Conservation (phyloP, 2,329 filamentous ascomycete genomes). For the Trichoderma afroharzianum region DNA sequence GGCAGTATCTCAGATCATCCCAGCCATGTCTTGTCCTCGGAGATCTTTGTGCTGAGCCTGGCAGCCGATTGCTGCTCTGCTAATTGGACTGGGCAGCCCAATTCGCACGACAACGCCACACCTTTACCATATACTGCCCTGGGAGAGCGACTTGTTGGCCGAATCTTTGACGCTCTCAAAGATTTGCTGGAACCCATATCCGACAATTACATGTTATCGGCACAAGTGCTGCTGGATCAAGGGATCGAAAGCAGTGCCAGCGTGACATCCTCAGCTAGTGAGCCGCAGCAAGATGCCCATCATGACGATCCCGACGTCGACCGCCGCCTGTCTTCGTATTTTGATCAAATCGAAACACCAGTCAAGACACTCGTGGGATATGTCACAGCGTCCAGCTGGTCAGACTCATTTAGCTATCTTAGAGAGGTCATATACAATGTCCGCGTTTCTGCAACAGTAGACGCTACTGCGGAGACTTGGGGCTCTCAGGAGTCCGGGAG, state of each 20-base stretch:
- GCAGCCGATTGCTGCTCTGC: constrained; percentile 62
- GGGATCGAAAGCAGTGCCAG: constrained; percentile 36
- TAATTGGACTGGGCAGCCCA: constrained; percentile 51
- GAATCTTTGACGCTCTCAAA: constrained; percentile 54
- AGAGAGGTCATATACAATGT: constrained; percentile 50
- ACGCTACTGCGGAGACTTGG: constrained; percentile 33
- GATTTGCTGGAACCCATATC: constrained; percentile 56
- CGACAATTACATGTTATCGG: constrained; percentile 54
- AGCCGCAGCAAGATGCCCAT: constrained; percentile 20
- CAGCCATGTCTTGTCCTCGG: constrained; percentile 58
- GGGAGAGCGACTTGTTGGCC: constrained; percentile 49
- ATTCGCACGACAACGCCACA: constrained; percentile 22
- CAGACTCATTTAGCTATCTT: constrained; percentile 56
- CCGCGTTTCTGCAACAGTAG: constrained; percentile 41
- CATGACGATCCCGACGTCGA: constrained; percentile 21
- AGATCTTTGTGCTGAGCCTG: constrained; percentile 61
- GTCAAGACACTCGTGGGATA: constrained; percentile 59
- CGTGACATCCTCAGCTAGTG: constrained; percentile 30
- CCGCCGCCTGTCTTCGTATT: constrained; percentile 32
- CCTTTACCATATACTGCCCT: constrained; percentile 37
- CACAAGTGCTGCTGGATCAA: constrained; percentile 56
- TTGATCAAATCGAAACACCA: constrained; percentile 49
- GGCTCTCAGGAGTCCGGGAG: constrained; percentile 50
- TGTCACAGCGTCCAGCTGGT: constrained; percentile 62
- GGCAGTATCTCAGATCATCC: constrained; percentile 51